Evolutionary conservation across 192 early-diverging fungal species (phyloP).

Genomic region (Funneliformis mosseae): DNA sequence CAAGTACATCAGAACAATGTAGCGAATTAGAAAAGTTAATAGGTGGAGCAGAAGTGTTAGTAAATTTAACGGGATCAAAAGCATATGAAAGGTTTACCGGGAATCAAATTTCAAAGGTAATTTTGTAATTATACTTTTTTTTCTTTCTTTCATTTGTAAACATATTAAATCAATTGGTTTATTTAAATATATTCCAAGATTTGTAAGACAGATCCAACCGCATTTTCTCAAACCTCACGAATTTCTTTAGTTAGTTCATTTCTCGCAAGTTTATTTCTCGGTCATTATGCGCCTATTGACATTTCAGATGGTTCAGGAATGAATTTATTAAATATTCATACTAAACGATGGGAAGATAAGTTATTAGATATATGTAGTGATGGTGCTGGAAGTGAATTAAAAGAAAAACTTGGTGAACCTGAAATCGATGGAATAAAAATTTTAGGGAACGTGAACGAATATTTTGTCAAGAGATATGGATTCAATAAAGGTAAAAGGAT

Average conservation of each 20-base stretch:
- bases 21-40: constrained; percentile 58
- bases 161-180: not conserved
- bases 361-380: constrained; percentile 48
- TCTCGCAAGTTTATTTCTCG: constrained; percentile 63
- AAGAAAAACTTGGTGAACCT: constrained; percentile 48
- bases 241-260: constrained; percentile 80
- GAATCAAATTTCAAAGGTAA: constrained; percentile 70
- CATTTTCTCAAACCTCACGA: constrained; percentile 52
- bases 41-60: constrained; percentile 64
- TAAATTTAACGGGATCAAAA: constrained; percentile 70
- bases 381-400: constrained; percentile 39
- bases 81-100: constrained; percentile 85
- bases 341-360: constrained; percentile 53
- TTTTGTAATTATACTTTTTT: constrained; percentile 5
- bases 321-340: constrained; percentile 73
- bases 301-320: constrained; percentile 77
- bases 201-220: constrained; percentile 37
- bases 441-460: constrained; percentile 57
- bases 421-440: constrained; percentile 43
- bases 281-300: constrained; percentile 63
- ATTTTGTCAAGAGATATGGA: constrained; percentile 69
- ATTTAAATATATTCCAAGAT: constrained; percentile 40
- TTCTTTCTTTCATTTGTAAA: not conserved
- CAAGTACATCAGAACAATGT: constrained; percentile 70
- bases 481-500: constrained; percentile 64